These are phyloP conservation scores for Phytopythium boreale DNA, from an alignment of 352 stramenopile genomes.

Conservation along the genomic window DNA sequence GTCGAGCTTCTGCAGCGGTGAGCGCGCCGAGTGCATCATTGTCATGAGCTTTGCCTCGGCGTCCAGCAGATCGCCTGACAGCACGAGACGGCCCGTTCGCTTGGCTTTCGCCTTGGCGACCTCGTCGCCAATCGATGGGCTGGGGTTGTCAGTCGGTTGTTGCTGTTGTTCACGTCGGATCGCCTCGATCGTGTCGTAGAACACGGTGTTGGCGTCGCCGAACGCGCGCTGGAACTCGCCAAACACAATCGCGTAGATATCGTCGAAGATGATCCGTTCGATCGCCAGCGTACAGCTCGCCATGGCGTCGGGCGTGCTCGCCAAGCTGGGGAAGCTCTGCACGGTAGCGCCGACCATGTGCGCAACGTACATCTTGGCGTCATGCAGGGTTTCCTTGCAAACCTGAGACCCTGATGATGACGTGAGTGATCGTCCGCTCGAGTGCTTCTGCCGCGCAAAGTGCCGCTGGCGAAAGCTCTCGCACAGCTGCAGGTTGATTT, in stretches of 20 bases:
- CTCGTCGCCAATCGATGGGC: not conserved
- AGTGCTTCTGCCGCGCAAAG: constrained; percentile 16
- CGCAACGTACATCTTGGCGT: constrained; percentile 68
- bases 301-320: constrained; percentile 46
- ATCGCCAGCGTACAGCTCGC: constrained; percentile 48
- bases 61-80: constrained; percentile 37
- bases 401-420: constrained; percentile 8
- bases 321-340: constrained; percentile 56
- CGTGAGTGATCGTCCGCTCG: constrained; percentile 7
- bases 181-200: constrained; percentile 41
- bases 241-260: constrained; percentile 64
- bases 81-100: constrained; percentile 2
- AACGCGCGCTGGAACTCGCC: constrained; percentile 46
- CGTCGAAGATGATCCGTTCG: constrained; percentile 63
- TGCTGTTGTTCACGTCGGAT: constrained; percentile 44
- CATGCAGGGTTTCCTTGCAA: constrained; percentile 51
- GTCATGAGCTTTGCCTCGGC: constrained; percentile 34
- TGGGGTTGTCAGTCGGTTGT: not conserved
- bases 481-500: constrained; percentile 58
- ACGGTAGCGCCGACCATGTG: constrained; percentile 55
- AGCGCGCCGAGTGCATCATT: constrained; percentile 48
- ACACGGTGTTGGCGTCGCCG: constrained; percentile 34
- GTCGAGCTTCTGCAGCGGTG: constrained; percentile 62
- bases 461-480: constrained; percentile 42
- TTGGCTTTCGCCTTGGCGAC: constrained; percentile 6